Evolutionary conservation across 345 rosid species (phyloP).

Genomic region (Syzygium jambos): DNA sequence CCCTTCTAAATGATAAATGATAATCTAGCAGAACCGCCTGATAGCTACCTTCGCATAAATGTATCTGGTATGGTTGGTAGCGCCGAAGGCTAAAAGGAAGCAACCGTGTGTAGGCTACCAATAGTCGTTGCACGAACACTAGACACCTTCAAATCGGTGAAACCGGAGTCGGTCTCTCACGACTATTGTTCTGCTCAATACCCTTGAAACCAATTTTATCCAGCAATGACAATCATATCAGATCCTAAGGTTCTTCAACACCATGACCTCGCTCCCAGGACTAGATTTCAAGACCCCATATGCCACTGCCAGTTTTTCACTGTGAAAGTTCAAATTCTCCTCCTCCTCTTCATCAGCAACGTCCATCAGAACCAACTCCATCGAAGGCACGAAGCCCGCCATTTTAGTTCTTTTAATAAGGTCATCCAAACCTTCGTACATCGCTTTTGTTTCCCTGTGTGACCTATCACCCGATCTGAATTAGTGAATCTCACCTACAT

Average conservation of each 20-base stretch:
- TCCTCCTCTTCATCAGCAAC: slow-evolving; percentile 82
- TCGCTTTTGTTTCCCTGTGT: slow-evolving; percentile 48
- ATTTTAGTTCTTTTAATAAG: slow-evolving; percentile 33
- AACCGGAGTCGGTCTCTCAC: slow-evolving; percentile 76
- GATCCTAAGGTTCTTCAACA: slow-evolving; percentile 70
- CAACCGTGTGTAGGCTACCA: slow-evolving; percentile 31
- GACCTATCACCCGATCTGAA: slow-evolving; percentile 69
- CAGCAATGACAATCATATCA: slow-evolving; percentile 77
- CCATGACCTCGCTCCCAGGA: slow-evolving; percentile 55
- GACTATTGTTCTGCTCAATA: slow-evolving; percentile 49
- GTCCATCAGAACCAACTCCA: slow-evolving; percentile 81
- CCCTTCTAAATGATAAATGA: background rate
- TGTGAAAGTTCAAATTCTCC: slow-evolving; percentile 56
- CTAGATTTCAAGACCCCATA: slow-evolving; percentile 62
- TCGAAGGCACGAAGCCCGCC: slow-evolving; percentile 54
- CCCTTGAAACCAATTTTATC: slow-evolving; percentile 57
- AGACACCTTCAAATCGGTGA: slow-evolving; percentile 71
- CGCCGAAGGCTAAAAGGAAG: background rate
- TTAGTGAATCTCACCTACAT: slow-evolving; percentile 49
- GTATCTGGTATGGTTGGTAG: background rate
- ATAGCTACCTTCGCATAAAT: background rate
- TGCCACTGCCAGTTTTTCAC: slow-evolving; percentile 81
- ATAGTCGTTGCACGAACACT: slow-evolving; percentile 65
- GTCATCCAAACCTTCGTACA: slow-evolving; percentile 45
- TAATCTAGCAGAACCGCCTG: background rate